These are phyloP conservation scores for Rhododendron ovatum DNA, from an alignment of 148 eudicot genomes.

Conservation along the genomic window DNA sequence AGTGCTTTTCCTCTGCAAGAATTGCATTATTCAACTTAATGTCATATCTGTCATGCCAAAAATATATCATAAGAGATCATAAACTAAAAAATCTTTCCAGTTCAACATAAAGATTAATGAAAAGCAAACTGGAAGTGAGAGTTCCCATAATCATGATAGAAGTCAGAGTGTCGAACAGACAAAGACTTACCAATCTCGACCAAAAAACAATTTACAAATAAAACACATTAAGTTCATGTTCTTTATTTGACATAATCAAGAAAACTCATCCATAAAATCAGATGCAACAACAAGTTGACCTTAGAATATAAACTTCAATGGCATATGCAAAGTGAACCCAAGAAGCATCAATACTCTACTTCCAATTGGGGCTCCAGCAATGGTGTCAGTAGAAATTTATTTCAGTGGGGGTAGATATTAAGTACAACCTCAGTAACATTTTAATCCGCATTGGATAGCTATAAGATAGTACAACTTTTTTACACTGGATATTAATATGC, in stretches of 20 bases:
- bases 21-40: slow-evolving; percentile 76
- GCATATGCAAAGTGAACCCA: not conserved
- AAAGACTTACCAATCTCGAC: not conserved
- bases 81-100: not conserved
- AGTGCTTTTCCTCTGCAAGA: slow-evolving; percentile 89
- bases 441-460: not conserved
- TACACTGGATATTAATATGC: not conserved
- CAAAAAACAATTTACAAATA: not conserved
- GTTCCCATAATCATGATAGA: not conserved
- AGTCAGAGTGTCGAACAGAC: not conserved
- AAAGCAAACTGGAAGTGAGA: not conserved
- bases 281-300: not conserved
- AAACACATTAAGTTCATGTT: not conserved
- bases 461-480: not conserved
- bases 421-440: not conserved
- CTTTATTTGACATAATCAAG: not conserved
- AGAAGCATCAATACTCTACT: not conserved
- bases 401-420: not conserved
- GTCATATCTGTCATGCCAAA: slow-evolving; percentile 43
- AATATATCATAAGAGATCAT: not conserved
- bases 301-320: not conserved
- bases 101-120: not conserved
- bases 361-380: not conserved
- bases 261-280: not conserved
- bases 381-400: not conserved